Conservation (phyloP, 2,329 filamentous ascomycete species). For the Penicillium expansum region DNA sequence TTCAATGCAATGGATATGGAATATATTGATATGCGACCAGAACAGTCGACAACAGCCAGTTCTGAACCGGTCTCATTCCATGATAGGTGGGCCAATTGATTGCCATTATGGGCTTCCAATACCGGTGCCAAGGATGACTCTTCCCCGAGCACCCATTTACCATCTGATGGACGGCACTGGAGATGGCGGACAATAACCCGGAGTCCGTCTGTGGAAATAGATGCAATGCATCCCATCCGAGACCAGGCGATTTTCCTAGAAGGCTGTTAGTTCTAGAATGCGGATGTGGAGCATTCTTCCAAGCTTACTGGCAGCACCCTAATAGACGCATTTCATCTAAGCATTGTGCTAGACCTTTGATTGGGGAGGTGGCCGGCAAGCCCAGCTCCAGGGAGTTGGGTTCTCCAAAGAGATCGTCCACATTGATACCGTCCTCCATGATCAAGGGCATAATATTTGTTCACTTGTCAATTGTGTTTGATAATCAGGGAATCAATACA, state of each 20-base stretch:
- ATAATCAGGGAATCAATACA: slow-evolving; percentile 7
- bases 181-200: slow-evolving; percentile 71
- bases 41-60: slow-evolving; percentile 76
- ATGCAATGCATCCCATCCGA: slow-evolving; percentile 78
- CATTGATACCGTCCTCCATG: slow-evolving; percentile 59
- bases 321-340: slow-evolving; percentile 72
- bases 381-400: slow-evolving; percentile 55
- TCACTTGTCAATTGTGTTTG: background rate
- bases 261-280: slow-evolving; percentile 23
- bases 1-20: slow-evolving; percentile 72
- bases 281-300: background rate
- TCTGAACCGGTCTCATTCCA: slow-evolving; percentile 79
- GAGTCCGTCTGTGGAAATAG: slow-evolving; percentile 69
- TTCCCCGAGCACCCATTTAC: slow-evolving; percentile 72
- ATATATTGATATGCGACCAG: slow-evolving; percentile 73
- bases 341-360: slow-evolving; percentile 68
- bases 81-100: slow-evolving; percentile 72
- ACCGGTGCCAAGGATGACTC: slow-evolving; percentile 64
- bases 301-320: slow-evolving; percentile 77
- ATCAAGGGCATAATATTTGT: slow-evolving; percentile 49
- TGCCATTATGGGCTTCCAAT: slow-evolving; percentile 59
- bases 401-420: slow-evolving; percentile 75
- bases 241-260: slow-evolving; percentile 81
- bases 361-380: slow-evolving; percentile 51
- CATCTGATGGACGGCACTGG: slow-evolving; percentile 64